These are phyloP conservation scores for Colletotrichum eleusines DNA, from an alignment of 2,329 filamentous ascomycete genomes.

Conservation along the genomic window DNA sequence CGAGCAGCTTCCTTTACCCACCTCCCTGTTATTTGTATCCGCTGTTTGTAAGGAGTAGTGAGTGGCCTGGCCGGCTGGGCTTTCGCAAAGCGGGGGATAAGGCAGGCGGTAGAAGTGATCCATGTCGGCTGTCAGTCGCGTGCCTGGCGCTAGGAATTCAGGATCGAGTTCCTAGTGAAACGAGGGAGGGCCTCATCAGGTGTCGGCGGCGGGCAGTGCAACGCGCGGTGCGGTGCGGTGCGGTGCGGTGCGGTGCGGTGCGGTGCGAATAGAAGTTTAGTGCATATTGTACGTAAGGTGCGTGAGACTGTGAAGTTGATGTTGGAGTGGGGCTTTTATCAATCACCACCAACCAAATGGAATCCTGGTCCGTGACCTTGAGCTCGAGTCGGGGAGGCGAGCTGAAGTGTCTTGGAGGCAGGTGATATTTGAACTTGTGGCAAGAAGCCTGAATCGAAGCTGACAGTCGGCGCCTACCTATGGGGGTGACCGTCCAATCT, in stretches of 20 bases:
- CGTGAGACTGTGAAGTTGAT: not conserved
- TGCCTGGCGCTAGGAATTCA: constrained; percentile 25
- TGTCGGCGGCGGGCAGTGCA: constrained; percentile 23
- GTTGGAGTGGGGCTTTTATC: constrained; percentile 21
- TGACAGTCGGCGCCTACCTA: not conserved
- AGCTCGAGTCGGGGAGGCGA: not conserved
- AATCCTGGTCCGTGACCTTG: constrained; percentile 10
- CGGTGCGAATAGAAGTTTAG: too few relatives aligned
- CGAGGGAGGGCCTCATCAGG: constrained; percentile 27
- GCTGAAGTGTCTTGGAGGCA: not conserved
- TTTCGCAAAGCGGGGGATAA: not conserved
- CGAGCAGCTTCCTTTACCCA: not conserved
- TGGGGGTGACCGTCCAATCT: not conserved
- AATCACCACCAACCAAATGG: constrained; percentile 22
- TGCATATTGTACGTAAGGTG: not conserved
- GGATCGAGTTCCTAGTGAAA: constrained; percentile 31
- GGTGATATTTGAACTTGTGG: not conserved
- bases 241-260: not conserved
- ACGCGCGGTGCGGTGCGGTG: not conserved
- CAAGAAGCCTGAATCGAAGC: not conserved
- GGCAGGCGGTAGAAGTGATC: constrained; percentile 10
- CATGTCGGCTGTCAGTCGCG: constrained; percentile 31
- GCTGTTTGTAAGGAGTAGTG: not conserved
- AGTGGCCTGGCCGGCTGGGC: not conserved
- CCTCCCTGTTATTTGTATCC: not conserved